Base-by-base conservation (phyloP, 2,329 filamentous ascomycete species). In the Colletotrichum sp. region DNA sequence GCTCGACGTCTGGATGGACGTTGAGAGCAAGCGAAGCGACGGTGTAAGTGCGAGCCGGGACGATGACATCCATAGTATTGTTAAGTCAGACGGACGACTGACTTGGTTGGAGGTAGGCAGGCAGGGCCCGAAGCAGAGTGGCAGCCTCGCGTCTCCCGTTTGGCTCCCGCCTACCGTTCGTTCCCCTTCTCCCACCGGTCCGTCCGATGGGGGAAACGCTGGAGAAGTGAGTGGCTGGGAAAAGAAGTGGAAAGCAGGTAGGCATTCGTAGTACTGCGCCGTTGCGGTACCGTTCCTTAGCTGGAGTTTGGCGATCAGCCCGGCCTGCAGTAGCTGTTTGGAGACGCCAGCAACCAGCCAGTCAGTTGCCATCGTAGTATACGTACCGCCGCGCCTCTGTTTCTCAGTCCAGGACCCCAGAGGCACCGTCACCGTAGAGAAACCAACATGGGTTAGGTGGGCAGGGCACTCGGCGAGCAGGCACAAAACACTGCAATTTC, bases 1-100 rank as follows among this genome's bases (percentile, higher is more conserved):
- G n/a, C 60, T 68, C 12, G 36, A 67, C 36, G 36, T 39, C 28
- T 34, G 43, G 43, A 66, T 22, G 48, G 32, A 25, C 32, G 3
- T 10, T 43, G 18, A 60, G 27, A 39, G 52, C 67, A 74, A 66
- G 67, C 71, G 67, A 71, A 52, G 61, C 61, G 61, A 74, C 67
- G 67, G 67, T 71, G 60, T 71, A 71, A 71, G 60, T 74, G 67
- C 48, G 32, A n/a, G 30, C 60, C 39, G 25, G 25, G 30, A 27
- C 30, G 16, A 30, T 62, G 28, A 30, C 28, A 30, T 30, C 27
- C 27, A 62, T 22, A 34, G 28, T 62, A n/a, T 16, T 28, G 27
- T 28, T 25, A 5, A 52, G 34, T 48, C 28, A 12, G 25, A 28
- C 15, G 18, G 18, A 18, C n/a, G 48, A 58, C 48, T 36, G 36